Conservation (phyloP, 768 basidiomycete genomes). For the Cyathus striatus region DNA sequence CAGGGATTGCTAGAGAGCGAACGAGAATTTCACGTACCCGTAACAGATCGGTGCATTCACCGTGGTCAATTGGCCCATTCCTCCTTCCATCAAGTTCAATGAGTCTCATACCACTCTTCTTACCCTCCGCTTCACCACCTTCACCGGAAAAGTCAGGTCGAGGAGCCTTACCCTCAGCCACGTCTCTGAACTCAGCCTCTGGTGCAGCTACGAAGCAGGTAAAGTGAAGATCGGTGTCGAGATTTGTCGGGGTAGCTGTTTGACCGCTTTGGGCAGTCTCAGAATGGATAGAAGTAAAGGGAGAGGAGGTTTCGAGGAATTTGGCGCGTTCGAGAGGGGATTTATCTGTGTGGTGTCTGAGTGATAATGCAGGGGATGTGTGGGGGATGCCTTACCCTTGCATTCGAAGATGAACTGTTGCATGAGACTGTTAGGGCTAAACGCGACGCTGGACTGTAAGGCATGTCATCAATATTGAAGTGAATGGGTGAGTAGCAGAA, state of each 20-base stretch:
- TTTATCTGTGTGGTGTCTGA: conserved; percentile 39
- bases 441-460: conserved; percentile 48
- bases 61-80: conserved; percentile 76
- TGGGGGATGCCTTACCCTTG: no score
- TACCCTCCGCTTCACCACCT: conserved; percentile 16
- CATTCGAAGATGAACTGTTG: conserved; percentile 39
- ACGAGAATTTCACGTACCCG: conserved; percentile 26
- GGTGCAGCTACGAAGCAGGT: conserved; percentile 80
- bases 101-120: conserved; percentile 38
- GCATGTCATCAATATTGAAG: no score
- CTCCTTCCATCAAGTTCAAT: conserved; percentile 85
- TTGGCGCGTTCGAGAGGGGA: conserved; percentile 71
- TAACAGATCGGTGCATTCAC: conserved; percentile 55
- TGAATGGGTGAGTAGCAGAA: background rate
- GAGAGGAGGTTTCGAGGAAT: conserved; percentile 66
- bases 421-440: conserved; percentile 51
- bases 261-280: conserved; percentile 69
- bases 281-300: conserved; percentile 76
- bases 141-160: conserved; percentile 6
- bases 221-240: conserved; percentile 80
- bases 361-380: background rate
- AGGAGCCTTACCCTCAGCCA: conserved; percentile 12
- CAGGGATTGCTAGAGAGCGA: no score
- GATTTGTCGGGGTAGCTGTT: conserved; percentile 53
- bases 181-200: conserved; percentile 27